Conservation (phyloP, 2,329 filamentous ascomycete species). For the Pseudopithomyces chartarum region DNA sequence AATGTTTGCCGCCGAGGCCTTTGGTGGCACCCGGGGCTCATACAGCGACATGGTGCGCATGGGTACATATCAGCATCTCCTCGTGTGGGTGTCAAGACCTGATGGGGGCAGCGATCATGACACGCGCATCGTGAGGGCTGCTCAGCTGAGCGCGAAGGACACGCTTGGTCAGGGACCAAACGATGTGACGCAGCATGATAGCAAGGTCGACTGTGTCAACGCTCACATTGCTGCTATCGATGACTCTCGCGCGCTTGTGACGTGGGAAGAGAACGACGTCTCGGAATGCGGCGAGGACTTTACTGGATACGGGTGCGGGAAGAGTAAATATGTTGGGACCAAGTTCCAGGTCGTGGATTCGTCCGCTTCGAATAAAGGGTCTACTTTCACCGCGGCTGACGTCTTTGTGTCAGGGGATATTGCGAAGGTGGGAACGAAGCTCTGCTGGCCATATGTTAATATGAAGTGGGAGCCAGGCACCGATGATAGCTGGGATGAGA, state of each 20-base stretch:
- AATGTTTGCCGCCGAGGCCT: background rate
- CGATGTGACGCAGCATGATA: background rate
- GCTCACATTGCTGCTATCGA: background rate
- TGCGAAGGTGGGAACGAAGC: background rate
- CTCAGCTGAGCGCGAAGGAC: background rate
- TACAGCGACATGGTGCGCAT: slow-evolving; percentile 1
- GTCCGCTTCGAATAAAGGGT: background rate
- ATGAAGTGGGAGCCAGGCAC: background rate
- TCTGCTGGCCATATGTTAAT: slow-evolving; percentile 3
- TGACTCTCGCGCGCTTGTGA: background rate
- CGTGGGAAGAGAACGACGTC: background rate
- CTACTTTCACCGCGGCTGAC: background rate
- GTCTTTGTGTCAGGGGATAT: background rate
- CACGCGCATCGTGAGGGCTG: background rate
- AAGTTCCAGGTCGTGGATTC: background rate
- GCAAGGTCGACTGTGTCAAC: background rate
- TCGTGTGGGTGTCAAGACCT: background rate
- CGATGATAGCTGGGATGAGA: background rate
- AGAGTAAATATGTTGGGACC: background rate
- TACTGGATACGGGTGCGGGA: background rate
- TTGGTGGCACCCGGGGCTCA: background rate
- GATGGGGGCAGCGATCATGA: background rate
- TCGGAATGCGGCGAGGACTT: background rate
- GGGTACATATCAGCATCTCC: background rate
- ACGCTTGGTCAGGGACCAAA: background rate